A percentile compares a stretch with the other conserved stretches of the same genome.
Conservation (phyloP, 805 yeast genomes). For the Spathaspora gorwiae region DNA sequence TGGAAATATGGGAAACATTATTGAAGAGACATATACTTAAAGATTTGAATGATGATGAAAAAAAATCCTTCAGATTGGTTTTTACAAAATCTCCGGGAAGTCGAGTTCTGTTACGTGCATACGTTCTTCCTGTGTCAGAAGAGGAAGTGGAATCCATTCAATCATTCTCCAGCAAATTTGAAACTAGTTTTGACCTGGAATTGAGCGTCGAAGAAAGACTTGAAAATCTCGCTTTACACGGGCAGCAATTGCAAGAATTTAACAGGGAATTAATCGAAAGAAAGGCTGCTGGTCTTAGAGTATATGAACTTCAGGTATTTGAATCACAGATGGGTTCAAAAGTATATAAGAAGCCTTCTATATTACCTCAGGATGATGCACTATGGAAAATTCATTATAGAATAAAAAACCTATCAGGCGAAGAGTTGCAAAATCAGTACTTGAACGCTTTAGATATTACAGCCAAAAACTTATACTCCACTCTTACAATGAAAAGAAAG, state of each 20-base stretch:
- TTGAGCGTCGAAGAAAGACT: conserved; percentile 19
- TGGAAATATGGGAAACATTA: conserved; percentile 43
- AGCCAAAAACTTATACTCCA: too few species aligned
- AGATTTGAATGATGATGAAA: conserved; percentile 20
- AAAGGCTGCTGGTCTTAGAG: not conserved
- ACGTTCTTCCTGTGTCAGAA: conserved; percentile 25
- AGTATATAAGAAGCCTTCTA: too few species aligned
- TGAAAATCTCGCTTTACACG: conserved; percentile 20
- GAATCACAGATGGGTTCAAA: too few species aligned
- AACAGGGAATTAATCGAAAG: conserved; percentile 16
- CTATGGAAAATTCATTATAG: too few species aligned
- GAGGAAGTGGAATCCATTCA: conserved; percentile 21
- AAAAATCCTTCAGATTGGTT: conserved; percentile 25
- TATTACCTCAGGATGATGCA: too few species aligned
- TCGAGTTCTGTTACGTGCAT: conserved; percentile 14
- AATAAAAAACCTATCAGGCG: too few species aligned
- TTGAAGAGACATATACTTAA: conserved; percentile 19
- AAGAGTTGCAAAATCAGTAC: too few species aligned
- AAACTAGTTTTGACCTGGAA: conserved; percentile 27
- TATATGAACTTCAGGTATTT: not conserved
- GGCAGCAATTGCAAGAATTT: conserved; percentile 19
- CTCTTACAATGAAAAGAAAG: not conserved
- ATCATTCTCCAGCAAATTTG: conserved; percentile 16
- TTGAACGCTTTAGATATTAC: too few species aligned
- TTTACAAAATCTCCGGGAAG: conserved; percentile 3